Conservation (phyloP, 768 basidiomycete species). For the Cubamyces sp. region DNA sequence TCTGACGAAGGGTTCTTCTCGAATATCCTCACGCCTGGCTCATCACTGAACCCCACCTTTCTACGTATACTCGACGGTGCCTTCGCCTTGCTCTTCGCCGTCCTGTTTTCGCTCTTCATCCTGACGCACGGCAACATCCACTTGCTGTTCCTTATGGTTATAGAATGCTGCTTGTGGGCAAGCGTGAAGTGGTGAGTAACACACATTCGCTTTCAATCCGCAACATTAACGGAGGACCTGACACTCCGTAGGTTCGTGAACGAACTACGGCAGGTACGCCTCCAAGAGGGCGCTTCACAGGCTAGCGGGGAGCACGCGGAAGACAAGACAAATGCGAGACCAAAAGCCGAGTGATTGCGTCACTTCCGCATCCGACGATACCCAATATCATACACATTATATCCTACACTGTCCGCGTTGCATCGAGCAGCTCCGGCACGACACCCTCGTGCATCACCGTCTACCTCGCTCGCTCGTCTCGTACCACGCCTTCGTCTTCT, state of each 20-base stretch:
- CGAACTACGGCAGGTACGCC: slow-evolving; percentile 29
- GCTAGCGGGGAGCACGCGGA: background rate
- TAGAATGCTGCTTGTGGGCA: slow-evolving; percentile 73
- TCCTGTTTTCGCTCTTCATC: slow-evolving; percentile 61
- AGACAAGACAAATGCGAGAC: slow-evolving; percentile 11
- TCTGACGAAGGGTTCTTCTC: slow-evolving; percentile 45
- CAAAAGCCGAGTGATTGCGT: slow-evolving; percentile 14
- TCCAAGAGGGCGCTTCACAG: background rate
- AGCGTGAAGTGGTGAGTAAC: slow-evolving; percentile 76
- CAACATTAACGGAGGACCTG: slow-evolving; percentile 18
- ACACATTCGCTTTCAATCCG: background rate
- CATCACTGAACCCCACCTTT: slow-evolving; percentile 73
- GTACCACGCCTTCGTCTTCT: slow-evolving; percentile 82
- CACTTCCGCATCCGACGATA: background rate
- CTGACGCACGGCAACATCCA: slow-evolving; percentile 70
- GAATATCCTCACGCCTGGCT: slow-evolving; percentile 71
- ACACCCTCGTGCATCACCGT: slow-evolving; percentile 36
- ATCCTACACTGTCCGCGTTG: background rate
- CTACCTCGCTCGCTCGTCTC: slow-evolving; percentile 66
- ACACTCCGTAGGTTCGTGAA: slow-evolving; percentile 38
- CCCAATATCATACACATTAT: slow-evolving; percentile 4
- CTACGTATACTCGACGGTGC: slow-evolving; percentile 64
- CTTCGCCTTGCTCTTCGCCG: slow-evolving; percentile 58
- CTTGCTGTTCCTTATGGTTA: slow-evolving; percentile 63
- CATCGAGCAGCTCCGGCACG: background rate